phyloP scores from a whole-genome alignment of 1,284 basidiomycete species.

The Salmacisia buchloeana region DNA sequence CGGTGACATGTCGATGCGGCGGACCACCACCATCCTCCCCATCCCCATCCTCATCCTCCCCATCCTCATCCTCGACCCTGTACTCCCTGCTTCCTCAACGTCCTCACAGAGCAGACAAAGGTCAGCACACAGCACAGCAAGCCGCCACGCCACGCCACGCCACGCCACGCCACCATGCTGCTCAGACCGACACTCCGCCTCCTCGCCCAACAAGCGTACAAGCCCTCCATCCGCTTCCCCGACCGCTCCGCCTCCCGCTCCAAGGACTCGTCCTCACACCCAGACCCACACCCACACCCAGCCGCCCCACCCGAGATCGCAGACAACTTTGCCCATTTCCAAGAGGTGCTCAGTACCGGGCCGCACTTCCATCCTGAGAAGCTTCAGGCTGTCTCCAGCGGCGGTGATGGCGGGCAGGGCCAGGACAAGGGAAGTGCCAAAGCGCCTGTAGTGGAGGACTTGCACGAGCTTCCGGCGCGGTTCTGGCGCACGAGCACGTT shows the following conservation, averaged over 20 bases:
- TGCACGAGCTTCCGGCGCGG: slow-evolving; percentile 32
- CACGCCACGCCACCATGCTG: background rate
- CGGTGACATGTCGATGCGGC: too few relatives aligned
- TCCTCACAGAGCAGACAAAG: too few relatives aligned
- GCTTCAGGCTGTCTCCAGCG: slow-evolving; percentile 13
- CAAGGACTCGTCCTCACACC: background rate
- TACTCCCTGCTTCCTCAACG: too few relatives aligned
- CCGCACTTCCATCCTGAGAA: slow-evolving; percentile 47
- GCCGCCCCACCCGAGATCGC: slow-evolving; percentile 38
- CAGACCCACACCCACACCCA: slow-evolving; percentile 41
- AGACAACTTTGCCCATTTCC: slow-evolving; percentile 37
- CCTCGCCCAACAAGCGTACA: slow-evolving; percentile 23
- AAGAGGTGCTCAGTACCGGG: slow-evolving; percentile 35
- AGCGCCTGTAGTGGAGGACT: slow-evolving; percentile 13
- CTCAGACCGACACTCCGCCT: slow-evolving; percentile 8
- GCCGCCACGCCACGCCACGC: too few relatives aligned
- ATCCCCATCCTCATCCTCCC: too few relatives aligned
- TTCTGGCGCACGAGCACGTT: slow-evolving; percentile 46
- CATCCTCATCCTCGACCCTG: too few relatives aligned
- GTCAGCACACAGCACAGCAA: too few relatives aligned
- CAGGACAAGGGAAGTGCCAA: background rate
- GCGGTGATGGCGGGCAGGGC: background rate
- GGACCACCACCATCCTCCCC: too few relatives aligned
- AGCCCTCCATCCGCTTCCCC: slow-evolving; percentile 38
- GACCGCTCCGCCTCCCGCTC: slow-evolving; percentile 18